Evolutionary conservation across 1,284 basidiomycete species (phyloP), one percentile per base, ranked within the genome.

Genomic region (Phenoliferia sp.): DNA sequence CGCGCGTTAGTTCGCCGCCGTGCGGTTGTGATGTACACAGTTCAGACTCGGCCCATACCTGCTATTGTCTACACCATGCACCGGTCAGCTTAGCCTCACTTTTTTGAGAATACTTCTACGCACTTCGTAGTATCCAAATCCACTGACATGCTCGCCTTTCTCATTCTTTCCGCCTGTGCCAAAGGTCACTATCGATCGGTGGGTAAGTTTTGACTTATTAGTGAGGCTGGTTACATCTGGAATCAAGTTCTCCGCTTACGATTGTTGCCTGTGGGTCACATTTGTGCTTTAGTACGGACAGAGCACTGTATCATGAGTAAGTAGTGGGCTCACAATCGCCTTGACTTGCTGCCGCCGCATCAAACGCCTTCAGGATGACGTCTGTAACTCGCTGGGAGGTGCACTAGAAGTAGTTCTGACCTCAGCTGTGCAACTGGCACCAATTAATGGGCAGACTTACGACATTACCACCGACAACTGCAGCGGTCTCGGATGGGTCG

Each of bases 71-170:
- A n/a, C n/a, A n/a, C n/a, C n/a, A n/a, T n/a, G n/a, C n/a, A n/a
- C n/a, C n/a, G n/a, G n/a, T n/a, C n/a, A n/a, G n/a, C n/a, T n/a
- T n/a, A n/a, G n/a, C 63, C 63, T 29, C 33, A 31, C 48, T 55
- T 9, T n/a, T n/a, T n/a, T n/a, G n/a, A n/a, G n/a, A n/a, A n/a
- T n/a, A n/a, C n/a, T n/a, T n/a, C n/a, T n/a, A 56, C 55, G 4
- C 29, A 85, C 90, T 83, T 96, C 94, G 78, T 96, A 96, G 80
- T 95, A 96, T 1, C 94, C 94, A 88, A 92, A 97, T 22, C 94
- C 94, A 50, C 87, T 76, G 17, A 85, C 69, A 85, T 83, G 71
- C 84, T 86, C 86, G 0, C 93, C 93, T 1, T 90, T 84, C 72
- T 86, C 85, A 76, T 90, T 88, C 78, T 93, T 93, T 6, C 92